phyloP scores from a whole-genome alignment of 352 stramenopile genomes.

The Thalassiosira livingstoniorum region DNA sequence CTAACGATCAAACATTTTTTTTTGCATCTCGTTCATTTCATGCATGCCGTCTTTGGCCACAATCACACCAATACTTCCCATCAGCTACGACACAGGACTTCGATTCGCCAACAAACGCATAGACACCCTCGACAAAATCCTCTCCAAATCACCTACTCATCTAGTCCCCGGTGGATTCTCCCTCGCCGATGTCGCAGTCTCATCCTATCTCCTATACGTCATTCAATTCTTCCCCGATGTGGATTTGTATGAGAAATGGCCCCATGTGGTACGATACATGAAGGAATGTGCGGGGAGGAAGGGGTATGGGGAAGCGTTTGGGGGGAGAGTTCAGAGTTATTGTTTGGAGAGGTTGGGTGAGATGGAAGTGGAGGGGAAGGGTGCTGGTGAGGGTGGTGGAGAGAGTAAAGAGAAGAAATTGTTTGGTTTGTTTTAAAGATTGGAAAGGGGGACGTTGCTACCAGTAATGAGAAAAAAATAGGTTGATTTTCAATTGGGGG shows the following conservation, averaged over 20 bases:
- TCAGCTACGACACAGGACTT: slow-evolving; percentile 78
- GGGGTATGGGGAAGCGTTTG: slow-evolving; percentile 76
- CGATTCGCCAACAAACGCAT: slow-evolving; percentile 70
- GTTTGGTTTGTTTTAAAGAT: slow-evolving; percentile 70
- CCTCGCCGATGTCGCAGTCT: slow-evolving; percentile 79
- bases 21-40: no score
- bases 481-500: no score
- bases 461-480: no score
- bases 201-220: slow-evolving; percentile 84
- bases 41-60: no score
- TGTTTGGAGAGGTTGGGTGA: slow-evolving; percentile 56
- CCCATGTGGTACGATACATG: slow-evolving; percentile 81
- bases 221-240: slow-evolving; percentile 83
- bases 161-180: slow-evolving; percentile 74
- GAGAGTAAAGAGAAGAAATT: slow-evolving; percentile 65
- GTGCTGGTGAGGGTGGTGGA: slow-evolving; percentile 10
- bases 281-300: slow-evolving; percentile 65
- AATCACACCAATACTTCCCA: no score
- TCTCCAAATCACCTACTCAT: slow-evolving; percentile 60
- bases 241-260: slow-evolving; percentile 71
- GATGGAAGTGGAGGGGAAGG: slow-evolving; percentile 37
- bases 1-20: no score
- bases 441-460: no score
- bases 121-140: slow-evolving; percentile 71
- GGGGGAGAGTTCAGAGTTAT: slow-evolving; percentile 61